A percentile compares a stretch with the other conserved stretches of the same genome.
Conservation (phyloP, 805 yeast species). For the Metschnikowia noctiluminum region DNA sequence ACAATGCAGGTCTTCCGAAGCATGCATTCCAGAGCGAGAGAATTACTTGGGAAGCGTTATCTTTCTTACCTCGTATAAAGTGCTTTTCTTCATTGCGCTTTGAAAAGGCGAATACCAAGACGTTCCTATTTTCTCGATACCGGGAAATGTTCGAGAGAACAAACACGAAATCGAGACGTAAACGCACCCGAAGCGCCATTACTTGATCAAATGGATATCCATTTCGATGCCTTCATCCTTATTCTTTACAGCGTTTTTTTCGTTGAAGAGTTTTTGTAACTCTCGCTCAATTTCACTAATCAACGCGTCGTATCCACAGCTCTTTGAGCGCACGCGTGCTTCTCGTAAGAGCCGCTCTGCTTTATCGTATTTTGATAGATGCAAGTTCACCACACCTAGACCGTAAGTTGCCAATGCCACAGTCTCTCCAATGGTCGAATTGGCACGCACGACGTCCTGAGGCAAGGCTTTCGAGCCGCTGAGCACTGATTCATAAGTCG, state of each 20-base stretch:
- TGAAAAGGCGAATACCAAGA: no score
- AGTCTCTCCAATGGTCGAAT: constrained; percentile 49
- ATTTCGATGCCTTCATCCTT: constrained; percentile 20
- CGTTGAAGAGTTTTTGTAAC: constrained; percentile 48
- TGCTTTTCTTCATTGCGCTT: no score
- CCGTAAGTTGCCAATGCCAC: constrained; percentile 83
- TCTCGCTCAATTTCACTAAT: constrained; percentile 65
- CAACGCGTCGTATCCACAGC: constrained; percentile 61
- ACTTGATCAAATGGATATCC: constrained; percentile 21
- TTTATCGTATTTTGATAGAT: constrained; percentile 49
- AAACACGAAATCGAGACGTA: no score
- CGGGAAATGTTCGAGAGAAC: no score
- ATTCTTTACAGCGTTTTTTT: constrained; percentile 20
- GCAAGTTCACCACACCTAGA: constrained; percentile 74
- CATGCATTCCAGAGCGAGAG: no score
- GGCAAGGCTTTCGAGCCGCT: constrained; percentile 32
- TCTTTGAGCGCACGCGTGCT: constrained; percentile 66
- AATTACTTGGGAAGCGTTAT: no score
- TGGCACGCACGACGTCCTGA: constrained; percentile 20
- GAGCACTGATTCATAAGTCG: constrained; percentile 36
- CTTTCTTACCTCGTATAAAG: no score
- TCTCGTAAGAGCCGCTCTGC: constrained; percentile 65
- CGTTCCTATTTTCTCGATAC: no score
- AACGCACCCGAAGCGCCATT: not conserved
- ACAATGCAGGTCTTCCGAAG: no score